Evolutionary conservation across 371 early-diverging fungal species (phyloP).

Genomic region (Circinella minor): DNA sequence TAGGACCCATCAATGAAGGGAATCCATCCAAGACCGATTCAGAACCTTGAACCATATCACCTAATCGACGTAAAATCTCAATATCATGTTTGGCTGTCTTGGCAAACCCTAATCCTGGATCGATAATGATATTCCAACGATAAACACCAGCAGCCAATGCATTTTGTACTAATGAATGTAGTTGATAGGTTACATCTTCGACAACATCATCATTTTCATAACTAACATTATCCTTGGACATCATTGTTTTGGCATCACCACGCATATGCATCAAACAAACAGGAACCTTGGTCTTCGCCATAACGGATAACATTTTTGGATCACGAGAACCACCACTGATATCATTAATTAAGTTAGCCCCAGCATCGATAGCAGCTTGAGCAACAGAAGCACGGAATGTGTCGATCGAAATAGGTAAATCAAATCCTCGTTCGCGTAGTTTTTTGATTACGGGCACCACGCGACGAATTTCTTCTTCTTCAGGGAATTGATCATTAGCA

Average conservation of each 20-base stretch:
- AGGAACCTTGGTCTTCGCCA: constrained; percentile 85
- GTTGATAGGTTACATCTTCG: constrained; percentile 68
- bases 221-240: constrained; percentile 58
- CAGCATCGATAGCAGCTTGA: constrained; percentile 79
- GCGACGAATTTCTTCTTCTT: constrained; percentile 81
- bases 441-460: constrained; percentile 88
- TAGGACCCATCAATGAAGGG: constrained; percentile 88
- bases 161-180: constrained; percentile 66
- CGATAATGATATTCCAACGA: constrained; percentile 96
- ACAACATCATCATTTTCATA: constrained; percentile 82
- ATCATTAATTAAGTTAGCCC: constrained; percentile 91
- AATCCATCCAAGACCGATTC: constrained; percentile 69
- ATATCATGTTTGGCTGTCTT: constrained; percentile 89
- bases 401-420: constrained; percentile 89
- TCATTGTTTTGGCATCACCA: constrained; percentile 93
- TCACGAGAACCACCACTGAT: constrained; percentile 91
- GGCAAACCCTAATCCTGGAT: constrained; percentile 98
- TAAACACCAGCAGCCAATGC: constrained; percentile 83
- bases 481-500: constrained; percentile 76
- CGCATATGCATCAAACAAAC: constrained; percentile 97
- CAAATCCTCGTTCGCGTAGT: constrained; percentile 68
- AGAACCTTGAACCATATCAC: constrained; percentile 59
- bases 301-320: constrained; percentile 76
- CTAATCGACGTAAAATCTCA: constrained; percentile 77
- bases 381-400: constrained; percentile 91